phyloP scores from a whole-genome alignment of 140 eudicot species.

The Ambrosia hybrid region DNA sequence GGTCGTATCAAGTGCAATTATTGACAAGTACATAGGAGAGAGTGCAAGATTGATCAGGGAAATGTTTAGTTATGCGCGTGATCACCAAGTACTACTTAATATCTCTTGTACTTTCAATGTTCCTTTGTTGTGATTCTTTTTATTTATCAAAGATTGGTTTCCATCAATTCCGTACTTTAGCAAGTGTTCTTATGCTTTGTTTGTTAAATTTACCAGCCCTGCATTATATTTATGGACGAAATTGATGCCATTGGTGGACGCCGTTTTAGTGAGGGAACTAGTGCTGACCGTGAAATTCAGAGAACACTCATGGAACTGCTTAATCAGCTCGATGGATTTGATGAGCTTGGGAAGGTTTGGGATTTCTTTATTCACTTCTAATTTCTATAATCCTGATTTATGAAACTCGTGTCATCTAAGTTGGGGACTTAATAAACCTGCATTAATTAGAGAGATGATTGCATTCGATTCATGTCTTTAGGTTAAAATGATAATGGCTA shows the following conservation, averaged over 20 bases:
- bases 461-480: conserved; percentile 15
- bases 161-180: background rate
- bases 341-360: conserved; percentile 90
- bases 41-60: conserved; percentile 97
- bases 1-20: conserved; percentile 98
- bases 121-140: background rate
- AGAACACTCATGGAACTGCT: conserved; percentile 96
- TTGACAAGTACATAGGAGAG: conserved; percentile 95
- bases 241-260: conserved; percentile 98
- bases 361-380: background rate
- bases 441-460: background rate
- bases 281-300: conserved; percentile 98
- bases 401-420: background rate
- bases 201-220: conserved; percentile 57
- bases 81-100: conserved; percentile 69
- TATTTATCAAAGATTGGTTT: background rate
- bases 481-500: conserved; percentile 99
- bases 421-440: conserved; percentile 5
- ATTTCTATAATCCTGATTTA: background rate
- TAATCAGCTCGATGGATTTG: conserved; percentile 97
- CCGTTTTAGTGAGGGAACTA: conserved; percentile 98
- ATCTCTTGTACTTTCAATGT: background rate
- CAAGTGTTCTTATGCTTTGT: background rate
- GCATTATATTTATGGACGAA: conserved; percentile 97
- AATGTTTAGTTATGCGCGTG: conserved; percentile 96